Conservation (phyloP, 495 filamentous ascomycete genomes). For the Recurvomyces mirabilis region DNA sequence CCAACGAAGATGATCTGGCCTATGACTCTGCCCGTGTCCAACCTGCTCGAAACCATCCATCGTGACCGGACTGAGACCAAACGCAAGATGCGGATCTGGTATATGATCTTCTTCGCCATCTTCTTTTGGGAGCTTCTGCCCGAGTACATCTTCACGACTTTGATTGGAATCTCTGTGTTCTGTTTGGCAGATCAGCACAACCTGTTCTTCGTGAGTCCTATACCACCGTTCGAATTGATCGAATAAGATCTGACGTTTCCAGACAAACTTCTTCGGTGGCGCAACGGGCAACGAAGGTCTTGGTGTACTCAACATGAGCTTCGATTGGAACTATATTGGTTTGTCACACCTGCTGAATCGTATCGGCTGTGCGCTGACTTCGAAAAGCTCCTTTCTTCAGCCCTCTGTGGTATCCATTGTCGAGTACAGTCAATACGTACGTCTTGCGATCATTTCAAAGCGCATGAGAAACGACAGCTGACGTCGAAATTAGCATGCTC, state of each 20-base stretch:
- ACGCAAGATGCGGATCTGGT: conserved; percentile 27
- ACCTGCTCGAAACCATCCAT: conserved; percentile 33
- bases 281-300: conserved; percentile 39
- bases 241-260: no score
- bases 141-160: conserved; percentile 41
- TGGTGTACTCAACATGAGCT: conserved; percentile 36
- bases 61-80: conserved; percentile 24
- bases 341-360: neutral
- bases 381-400: neutral
- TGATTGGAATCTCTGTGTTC: conserved; percentile 43
- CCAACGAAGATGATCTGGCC: conserved; percentile 41
- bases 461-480: no score
- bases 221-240: no score
- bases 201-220: conserved; percentile 29
- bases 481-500: no score
- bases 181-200: conserved; percentile 42
- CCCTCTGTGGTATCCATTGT: conserved; percentile 25
- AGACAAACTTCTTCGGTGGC: conserved; percentile 40
- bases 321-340: conserved; percentile 48
- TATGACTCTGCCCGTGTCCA: conserved; percentile 31
- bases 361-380: no score
- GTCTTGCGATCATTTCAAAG: no score
- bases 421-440: conserved; percentile 31
- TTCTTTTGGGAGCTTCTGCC: conserved; percentile 43
- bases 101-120: conserved; percentile 30